Evolutionary conservation across 257 asterid species (phyloP).

Genomic region (Euphrasia confusa): DNA sequence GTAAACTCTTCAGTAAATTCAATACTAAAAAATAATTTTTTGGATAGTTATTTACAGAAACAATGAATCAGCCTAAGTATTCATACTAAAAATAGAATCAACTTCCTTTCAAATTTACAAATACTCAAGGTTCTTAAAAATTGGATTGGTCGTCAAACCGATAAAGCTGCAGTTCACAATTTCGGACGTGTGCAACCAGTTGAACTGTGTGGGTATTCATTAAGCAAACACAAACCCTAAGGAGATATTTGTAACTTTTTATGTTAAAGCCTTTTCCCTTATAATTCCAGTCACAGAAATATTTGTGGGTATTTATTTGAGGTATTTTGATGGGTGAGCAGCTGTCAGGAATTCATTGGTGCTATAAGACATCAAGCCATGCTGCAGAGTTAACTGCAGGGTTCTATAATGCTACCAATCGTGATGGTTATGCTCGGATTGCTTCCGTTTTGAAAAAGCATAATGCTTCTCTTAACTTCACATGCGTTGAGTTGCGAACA

Average conservation of each 20-base stretch:
- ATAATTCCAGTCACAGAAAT: background rate
- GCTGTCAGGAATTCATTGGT: slow-evolving; percentile 89
- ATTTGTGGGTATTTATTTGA: slow-evolving; percentile 7
- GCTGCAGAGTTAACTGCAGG: slow-evolving; percentile 87
- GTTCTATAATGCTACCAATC: slow-evolving; percentile 58
- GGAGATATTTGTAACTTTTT: too few species aligned
- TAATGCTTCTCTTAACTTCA: slow-evolving; percentile 57
- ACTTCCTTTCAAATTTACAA: slow-evolving; percentile 1
- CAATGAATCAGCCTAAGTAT: background rate
- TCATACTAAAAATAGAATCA: background rate
- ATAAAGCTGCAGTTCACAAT: too few species aligned
- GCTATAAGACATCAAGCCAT: slow-evolving; percentile 81
- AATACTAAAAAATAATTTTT: background rate
- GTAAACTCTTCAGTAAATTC: slow-evolving; percentile 15
- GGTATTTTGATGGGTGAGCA: slow-evolving; percentile 26
- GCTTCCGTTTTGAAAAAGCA: slow-evolving; percentile 64
- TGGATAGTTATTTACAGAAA: slow-evolving; percentile 21
- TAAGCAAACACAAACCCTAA: too few species aligned
- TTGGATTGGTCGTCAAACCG: too few species aligned
- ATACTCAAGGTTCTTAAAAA: slow-evolving; percentile 31
- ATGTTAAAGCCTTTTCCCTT: background rate
- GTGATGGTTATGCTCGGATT: slow-evolving; percentile 65
- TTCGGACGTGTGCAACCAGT: too few species aligned
- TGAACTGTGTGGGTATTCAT: too few species aligned
- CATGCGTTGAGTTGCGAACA: slow-evolving; percentile 71